Conservation (phyloP, 257 asterid genomes). For the Fraxinus excelsior region DNA sequence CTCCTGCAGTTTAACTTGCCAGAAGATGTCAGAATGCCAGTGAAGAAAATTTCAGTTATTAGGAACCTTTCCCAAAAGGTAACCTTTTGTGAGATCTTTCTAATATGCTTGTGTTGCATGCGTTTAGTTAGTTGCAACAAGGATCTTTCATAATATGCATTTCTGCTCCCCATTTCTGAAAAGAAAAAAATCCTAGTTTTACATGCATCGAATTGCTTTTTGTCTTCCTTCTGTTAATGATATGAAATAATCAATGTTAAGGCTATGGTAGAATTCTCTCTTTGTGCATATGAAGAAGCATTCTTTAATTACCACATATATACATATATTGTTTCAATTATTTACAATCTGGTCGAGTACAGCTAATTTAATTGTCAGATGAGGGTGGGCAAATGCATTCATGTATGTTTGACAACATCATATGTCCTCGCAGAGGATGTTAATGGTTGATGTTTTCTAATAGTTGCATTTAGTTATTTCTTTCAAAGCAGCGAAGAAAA, state of each 20-base stretch:
- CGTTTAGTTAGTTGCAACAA: background rate
- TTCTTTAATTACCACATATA: background rate
- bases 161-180: background rate
- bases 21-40: conserved; percentile 59
- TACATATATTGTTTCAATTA: background rate
- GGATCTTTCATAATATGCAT: background rate
- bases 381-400: background rate
- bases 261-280: background rate
- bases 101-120: background rate
- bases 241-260: background rate
- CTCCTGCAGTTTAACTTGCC: conserved; percentile 73
- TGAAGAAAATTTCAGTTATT: conserved; percentile 72
- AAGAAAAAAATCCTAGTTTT: background rate
- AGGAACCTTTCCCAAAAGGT: conserved; percentile 92
- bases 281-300: conserved; percentile 1
- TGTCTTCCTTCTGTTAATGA: background rate
- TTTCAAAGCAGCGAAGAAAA: background rate
- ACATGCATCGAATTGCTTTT: background rate
- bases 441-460: background rate
- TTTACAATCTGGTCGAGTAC: background rate
- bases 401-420: background rate
- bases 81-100: conserved; percentile 8
- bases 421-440: background rate
- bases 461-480: background rate
- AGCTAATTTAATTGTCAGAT: background rate